Evolutionary conservation across 106 monocot species (phyloP).

Genomic region (Apostasia ramifera): DNA sequence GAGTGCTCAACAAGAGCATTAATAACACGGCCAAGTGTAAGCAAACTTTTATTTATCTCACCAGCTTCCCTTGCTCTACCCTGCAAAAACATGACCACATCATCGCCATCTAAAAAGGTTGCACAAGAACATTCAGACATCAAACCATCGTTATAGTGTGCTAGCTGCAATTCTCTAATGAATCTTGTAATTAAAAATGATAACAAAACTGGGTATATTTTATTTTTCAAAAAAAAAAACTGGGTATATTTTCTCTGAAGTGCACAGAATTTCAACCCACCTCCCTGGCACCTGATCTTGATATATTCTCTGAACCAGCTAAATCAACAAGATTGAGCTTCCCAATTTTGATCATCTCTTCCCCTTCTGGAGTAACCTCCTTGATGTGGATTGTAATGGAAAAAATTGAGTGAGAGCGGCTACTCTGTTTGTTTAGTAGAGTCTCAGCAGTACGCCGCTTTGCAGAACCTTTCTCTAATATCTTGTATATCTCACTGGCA

Average conservation of each 20-base stretch:
- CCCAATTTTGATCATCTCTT: constrained; percentile 97
- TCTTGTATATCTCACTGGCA: constrained; percentile 90
- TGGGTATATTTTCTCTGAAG: neutral
- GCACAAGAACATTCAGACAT: neutral
- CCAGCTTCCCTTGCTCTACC: constrained; percentile 98
- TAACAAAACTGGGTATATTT: too few relatives aligned
- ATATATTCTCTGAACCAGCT: constrained; percentile 97
- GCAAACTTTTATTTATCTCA: constrained; percentile 98
- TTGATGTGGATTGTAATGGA: constrained; percentile 96
- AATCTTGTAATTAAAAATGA: neutral
- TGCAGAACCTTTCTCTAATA: constrained; percentile 87
- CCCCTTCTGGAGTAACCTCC: constrained; percentile 86
- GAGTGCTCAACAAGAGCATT: constrained; percentile 97
- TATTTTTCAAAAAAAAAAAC: neutral
- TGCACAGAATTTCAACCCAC: constrained; percentile 38
- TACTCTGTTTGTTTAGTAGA: constrained; percentile 94
- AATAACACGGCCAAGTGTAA: constrained; percentile 94
- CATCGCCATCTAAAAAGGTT: neutral
- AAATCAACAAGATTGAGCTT: constrained; percentile 99
- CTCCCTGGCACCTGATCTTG: constrained; percentile 91
- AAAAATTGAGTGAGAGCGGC: constrained; percentile 94
- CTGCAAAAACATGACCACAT: constrained; percentile 32
- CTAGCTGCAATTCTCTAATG: neutral
- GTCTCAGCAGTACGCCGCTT: constrained; percentile 95
- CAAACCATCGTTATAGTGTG: neutral